These are phyloP conservation scores for Moricandia arvensis DNA, from an alignment of 345 rosid species.

Conservation along the genomic window DNA sequence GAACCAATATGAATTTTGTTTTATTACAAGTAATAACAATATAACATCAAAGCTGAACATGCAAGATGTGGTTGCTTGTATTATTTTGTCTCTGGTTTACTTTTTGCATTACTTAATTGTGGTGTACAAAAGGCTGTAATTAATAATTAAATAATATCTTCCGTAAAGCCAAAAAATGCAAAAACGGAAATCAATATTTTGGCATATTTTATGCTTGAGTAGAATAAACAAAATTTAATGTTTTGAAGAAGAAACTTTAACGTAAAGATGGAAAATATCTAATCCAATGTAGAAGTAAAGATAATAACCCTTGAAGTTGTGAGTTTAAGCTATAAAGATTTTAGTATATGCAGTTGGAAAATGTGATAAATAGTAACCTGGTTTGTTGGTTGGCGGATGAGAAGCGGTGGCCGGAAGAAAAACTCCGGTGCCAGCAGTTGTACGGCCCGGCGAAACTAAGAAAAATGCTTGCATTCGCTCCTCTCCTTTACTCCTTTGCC, in stretches of 20 bases:
- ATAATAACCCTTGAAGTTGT: not conserved
- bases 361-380: slow-evolving; percentile 45
- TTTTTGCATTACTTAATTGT: too few species aligned
- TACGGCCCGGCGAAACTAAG: slow-evolving; percentile 53
- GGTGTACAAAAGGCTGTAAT: too few species aligned
- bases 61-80: too few species aligned
- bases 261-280: too few species aligned
- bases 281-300: not conserved
- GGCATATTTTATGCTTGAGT: too few species aligned
- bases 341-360: not conserved
- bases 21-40: not conserved
- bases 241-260: too few species aligned
- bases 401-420: slow-evolving; percentile 64
- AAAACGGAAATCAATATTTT: too few species aligned
- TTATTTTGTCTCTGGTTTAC: too few species aligned
- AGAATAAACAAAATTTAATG: too few species aligned
- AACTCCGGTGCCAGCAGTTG: slow-evolving; percentile 81
- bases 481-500: slow-evolving; percentile 41
- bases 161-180: too few species aligned
- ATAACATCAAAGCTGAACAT: not conserved
- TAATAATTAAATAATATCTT: too few species aligned
- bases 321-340: not conserved
- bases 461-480: slow-evolving; percentile 81
- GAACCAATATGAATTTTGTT: not conserved
- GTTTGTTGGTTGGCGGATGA: slow-evolving; percentile 44